These are phyloP conservation scores for Arabidopsis thaliana DNA, from an alignment of 345 rosid genomes.

Conservation along the genomic window DNA sequence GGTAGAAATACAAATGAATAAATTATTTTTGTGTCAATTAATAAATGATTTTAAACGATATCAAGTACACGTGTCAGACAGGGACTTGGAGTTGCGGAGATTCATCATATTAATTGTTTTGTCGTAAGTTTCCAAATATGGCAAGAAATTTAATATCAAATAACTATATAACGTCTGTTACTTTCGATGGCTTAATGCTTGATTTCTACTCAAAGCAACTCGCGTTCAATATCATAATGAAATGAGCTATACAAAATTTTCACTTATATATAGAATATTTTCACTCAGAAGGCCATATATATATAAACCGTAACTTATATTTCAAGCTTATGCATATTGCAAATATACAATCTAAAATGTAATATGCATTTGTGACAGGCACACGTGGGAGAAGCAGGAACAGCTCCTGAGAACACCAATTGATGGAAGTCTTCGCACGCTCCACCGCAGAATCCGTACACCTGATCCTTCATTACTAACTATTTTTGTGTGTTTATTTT, in stretches of 20 bases:
- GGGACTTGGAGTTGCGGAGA: conserved; percentile 40
- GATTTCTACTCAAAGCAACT: conserved; percentile 31
- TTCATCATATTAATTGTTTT: conserved; percentile 31
- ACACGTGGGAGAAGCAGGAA: conserved; percentile 39
- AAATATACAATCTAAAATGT: background rate
- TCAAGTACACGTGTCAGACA: conserved; percentile 47
- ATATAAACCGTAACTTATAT: background rate
- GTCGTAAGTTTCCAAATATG: conserved; percentile 46
- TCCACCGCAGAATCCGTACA: conserved; percentile 34
- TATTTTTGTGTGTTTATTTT: conserved; percentile 4
- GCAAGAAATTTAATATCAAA: conserved; percentile 32
- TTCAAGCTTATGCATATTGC: background rate
- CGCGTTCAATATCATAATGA: too few species aligned
- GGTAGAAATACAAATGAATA: conserved; percentile 19
- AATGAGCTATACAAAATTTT: too few species aligned
- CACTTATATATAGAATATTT: too few species aligned
- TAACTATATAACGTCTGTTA: background rate
- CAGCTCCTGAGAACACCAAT: conserved; percentile 41
- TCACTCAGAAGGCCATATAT: background rate
- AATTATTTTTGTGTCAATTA: background rate
- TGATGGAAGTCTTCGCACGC: conserved; percentile 38
- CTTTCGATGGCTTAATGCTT: conserved; percentile 36
- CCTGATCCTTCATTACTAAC: background rate
- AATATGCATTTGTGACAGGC: conserved; percentile 25
- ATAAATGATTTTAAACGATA: background rate